Evolutionary conservation across 164 flowering plant genomes (phyloP), one percentile per base, ranked within the genome.

Genomic region (Echeveria elegans): DNA sequence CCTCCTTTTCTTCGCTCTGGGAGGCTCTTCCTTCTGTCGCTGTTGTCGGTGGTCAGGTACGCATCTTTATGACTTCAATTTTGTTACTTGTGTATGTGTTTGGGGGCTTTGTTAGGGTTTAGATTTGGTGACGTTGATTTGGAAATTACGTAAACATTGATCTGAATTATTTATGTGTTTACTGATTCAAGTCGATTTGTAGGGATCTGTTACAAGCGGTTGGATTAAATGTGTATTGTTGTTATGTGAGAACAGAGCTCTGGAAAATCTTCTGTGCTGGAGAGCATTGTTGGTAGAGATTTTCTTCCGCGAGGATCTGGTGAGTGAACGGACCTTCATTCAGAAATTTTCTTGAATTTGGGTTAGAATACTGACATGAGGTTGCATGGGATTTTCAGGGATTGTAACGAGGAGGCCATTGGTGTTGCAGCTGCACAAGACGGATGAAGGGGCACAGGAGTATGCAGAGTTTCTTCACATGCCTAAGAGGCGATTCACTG

Each of bases 1-100:
- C 65, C 74, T 67, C 88, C 11, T 79, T 87, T 67, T 82, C 92
- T 28, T 86, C 97, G 63, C 94, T 91, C 8, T 87, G 96, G 96
- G 97, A 89, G 68, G 83, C 93, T 66, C 93, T 91, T 31, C 97
- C 97, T 41, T 78, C 96, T 24, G 92, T 91, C 15, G 96, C 96
- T 68, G 97, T 91, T 53, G 97, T 91, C 53, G 97, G 97, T 56
- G 97, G 97, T 45, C 97, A 90, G 97, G 97, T 88, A 29, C 3
- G 18, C 43, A n/a, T n/a, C n/a, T n/a, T n/a, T n/a, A n/a, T n/a
- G n/a, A n/a, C n/a, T n/a, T n/a, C n/a, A n/a, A n/a, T n/a, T n/a
- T 43, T 8, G 4, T n/a, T 64, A 14, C 12, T 30, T 24, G 5
- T 11, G n/a, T n/a, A 43, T 14, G 11, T 43, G 8, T 40, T 50